Percentiles rank a stretch among this genome's conserved stretches.
Evolutionary conservation across 352 stramenopile genomes (phyloP).

Genomic region (Blastocystis sp.): DNA sequence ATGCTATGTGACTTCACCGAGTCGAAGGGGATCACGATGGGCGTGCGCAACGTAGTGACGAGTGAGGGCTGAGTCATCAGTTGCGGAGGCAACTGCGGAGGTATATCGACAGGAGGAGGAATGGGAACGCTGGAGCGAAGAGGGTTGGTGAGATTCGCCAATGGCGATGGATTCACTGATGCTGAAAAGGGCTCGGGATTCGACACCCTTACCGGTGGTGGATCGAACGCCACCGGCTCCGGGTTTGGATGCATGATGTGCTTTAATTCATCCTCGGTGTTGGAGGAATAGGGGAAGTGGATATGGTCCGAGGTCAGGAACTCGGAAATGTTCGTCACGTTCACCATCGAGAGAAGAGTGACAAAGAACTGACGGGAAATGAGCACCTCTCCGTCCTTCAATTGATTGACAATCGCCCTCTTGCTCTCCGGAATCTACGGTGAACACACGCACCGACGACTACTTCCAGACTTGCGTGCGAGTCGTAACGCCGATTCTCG

Average conservation of each 20-base stretch:
- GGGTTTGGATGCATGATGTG: too few species aligned
- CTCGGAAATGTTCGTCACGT: background rate
- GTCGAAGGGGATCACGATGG: constrained; percentile 11
- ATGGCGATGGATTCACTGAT: too few species aligned
- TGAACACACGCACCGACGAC: too few species aligned
- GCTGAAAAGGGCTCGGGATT: too few species aligned
- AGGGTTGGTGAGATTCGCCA: too few species aligned
- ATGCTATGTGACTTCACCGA: background rate
- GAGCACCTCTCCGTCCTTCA: constrained; percentile 17
- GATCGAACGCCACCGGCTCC: too few species aligned
- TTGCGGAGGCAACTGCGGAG: background rate
- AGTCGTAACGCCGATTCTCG: too few species aligned
- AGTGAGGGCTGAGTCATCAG: background rate
- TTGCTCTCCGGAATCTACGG: too few species aligned
- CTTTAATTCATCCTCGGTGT: too few species aligned
- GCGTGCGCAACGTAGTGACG: background rate
- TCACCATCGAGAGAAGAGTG: constrained; percentile 18
- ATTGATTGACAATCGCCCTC: too few species aligned
- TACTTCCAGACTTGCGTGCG: too few species aligned
- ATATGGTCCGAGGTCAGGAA: background rate
- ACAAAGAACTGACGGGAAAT: constrained; percentile 17
- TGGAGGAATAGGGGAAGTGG: constrained; percentile 12
- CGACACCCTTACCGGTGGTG: too few species aligned
- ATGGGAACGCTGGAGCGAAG: background rate
- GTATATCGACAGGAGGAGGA: constrained; percentile 1